Conservation (phyloP, 768 basidiomycete species). For the Dacryopinax spathularia region DNA sequence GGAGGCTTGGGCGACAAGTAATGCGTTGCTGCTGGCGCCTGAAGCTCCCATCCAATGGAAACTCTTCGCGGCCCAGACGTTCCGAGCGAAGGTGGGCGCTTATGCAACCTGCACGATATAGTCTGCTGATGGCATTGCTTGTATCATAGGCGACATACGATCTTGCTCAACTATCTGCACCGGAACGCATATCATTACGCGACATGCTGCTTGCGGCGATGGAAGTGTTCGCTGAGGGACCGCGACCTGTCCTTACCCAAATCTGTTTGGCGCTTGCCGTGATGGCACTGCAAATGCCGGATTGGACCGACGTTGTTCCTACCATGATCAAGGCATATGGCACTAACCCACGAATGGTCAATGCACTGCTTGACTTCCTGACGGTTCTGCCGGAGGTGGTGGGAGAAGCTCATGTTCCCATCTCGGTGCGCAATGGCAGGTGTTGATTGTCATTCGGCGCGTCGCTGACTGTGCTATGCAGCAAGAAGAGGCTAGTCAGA, state of each 20-base stretch:
- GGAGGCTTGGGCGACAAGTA: constrained; percentile 94
- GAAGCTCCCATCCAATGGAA: constrained; percentile 69
- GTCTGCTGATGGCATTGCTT: neutral
- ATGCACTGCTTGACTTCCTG: constrained; percentile 74
- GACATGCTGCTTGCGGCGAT: constrained; percentile 76
- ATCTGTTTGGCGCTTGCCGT: constrained; percentile 82
- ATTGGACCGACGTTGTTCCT: constrained; percentile 71
- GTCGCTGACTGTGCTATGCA: constrained; percentile 1
- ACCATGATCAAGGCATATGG: constrained; percentile 77
- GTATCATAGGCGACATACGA: constrained; percentile 75
- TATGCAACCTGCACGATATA: constrained; percentile 4
- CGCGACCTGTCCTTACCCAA: constrained; percentile 73
- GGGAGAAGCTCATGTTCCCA: constrained; percentile 71
- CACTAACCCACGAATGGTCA: constrained; percentile 66
- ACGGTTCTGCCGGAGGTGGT: constrained; percentile 85
- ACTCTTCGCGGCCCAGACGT: constrained; percentile 92
- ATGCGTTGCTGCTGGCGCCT: constrained; percentile 69
- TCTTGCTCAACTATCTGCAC: constrained; percentile 66
- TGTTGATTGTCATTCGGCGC: neutral
- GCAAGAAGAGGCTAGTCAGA: constrained; percentile 63
- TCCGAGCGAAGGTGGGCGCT: constrained; percentile 71
- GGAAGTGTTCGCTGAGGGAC: constrained; percentile 55
- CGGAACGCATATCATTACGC: constrained; percentile 61
- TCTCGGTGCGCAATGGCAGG: constrained; percentile 50
- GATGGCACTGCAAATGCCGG: constrained; percentile 73